These are phyloP conservation scores for Saccharomyces pastorianus DNA, from an alignment of 1,139 yeast genomes.

Conservation along the genomic window DNA sequence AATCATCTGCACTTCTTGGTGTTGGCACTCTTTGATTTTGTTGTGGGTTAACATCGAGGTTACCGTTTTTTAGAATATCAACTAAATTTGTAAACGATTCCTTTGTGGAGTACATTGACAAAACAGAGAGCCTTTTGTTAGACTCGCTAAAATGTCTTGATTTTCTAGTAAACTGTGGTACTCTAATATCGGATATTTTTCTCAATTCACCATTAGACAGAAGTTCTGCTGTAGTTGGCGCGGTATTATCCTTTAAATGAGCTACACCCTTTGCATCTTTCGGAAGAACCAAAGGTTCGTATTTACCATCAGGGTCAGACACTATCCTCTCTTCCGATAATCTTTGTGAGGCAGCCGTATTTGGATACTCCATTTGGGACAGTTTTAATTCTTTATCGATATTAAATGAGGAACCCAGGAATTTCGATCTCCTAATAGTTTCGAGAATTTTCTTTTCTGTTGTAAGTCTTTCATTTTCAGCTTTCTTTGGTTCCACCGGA, in stretches of 20 bases:
- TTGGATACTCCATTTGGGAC: slow-evolving; percentile 10
- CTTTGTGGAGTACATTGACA: slow-evolving; percentile 62
- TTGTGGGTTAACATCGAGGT: slow-evolving; percentile 7
- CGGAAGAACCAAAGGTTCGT: slow-evolving; percentile 18
- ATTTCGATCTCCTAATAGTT: slow-evolving; percentile 37
- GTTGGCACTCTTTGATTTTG: slow-evolving; percentile 9
- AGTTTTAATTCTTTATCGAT: slow-evolving; percentile 39
- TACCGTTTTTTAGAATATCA: slow-evolving; percentile 40
- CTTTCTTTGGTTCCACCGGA: slow-evolving; percentile 1
- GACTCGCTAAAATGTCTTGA: slow-evolving; percentile 55
- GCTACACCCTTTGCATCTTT: slow-evolving; percentile 22
- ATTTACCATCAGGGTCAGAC: slow-evolving; percentile 12
- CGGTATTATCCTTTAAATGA: slow-evolving; percentile 21
- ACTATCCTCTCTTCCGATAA: slow-evolving; percentile 10
- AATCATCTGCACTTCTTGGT: slow-evolving; percentile 19
- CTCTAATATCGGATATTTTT: slow-evolving; percentile 50
- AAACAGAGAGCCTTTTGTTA: slow-evolving; percentile 59
- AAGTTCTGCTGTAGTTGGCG: background rate
- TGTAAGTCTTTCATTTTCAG: slow-evolving; percentile 9
- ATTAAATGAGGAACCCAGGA: slow-evolving; percentile 37
- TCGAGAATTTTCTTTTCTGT: slow-evolving; percentile 29
- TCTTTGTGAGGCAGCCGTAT: slow-evolving; percentile 7
- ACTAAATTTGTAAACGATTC: slow-evolving; percentile 57
- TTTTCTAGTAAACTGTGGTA: slow-evolving; percentile 64
- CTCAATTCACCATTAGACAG: slow-evolving; percentile 30